Conservation (phyloP, 495 filamentous ascomycete genomes). For the Neurospora sp. region DNA sequence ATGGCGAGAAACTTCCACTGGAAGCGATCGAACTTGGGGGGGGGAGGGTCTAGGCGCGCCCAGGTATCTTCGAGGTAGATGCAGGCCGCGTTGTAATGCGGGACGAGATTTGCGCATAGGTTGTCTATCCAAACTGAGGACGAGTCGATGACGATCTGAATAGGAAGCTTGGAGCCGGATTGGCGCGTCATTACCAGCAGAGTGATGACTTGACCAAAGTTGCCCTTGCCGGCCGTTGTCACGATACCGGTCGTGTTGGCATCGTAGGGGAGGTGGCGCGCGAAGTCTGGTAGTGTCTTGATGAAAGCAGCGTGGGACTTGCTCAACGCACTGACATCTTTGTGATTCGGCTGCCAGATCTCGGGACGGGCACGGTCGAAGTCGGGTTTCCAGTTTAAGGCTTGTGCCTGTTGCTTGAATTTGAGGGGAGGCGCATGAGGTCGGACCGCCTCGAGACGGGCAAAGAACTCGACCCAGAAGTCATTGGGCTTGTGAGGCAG, state of each 20-base stretch:
- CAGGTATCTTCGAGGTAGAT: conserved; percentile 18
- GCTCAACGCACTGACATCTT: conserved; percentile 1
- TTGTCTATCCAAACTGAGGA: conserved; percentile 37
- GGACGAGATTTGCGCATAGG: conserved; percentile 44
- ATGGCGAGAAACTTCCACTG: conserved; percentile 55
- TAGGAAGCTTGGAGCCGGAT: conserved; percentile 44
- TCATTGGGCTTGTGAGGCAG: neutral
- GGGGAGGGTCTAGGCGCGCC: neutral
- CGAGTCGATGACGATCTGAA: conserved; percentile 49
- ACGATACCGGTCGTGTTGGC: conserved; percentile 45
- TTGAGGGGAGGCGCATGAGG: neutral
- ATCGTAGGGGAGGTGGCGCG: conserved; percentile 33
- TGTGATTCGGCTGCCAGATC: neutral
- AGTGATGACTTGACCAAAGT: conserved; percentile 29
- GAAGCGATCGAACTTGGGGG: conserved; percentile 25
- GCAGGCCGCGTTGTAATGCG: conserved; percentile 42
- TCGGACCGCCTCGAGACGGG: conserved; percentile 5
- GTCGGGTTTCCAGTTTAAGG: conserved; percentile 6
- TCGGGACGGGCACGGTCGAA: neutral
- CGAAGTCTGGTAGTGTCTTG: conserved; percentile 22
- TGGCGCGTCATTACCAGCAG: conserved; percentile 50
- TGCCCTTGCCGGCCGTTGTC: conserved; percentile 25
- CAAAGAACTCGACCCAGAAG: conserved; percentile 13
- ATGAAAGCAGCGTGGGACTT: conserved; percentile 35
- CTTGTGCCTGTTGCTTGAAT: neutral